Percentiles rank a stretch among this genome's conserved stretches.
Evolutionary conservation across 345 rosid species (phyloP).

Genomic region (Capsella bursapastoris): DNA sequence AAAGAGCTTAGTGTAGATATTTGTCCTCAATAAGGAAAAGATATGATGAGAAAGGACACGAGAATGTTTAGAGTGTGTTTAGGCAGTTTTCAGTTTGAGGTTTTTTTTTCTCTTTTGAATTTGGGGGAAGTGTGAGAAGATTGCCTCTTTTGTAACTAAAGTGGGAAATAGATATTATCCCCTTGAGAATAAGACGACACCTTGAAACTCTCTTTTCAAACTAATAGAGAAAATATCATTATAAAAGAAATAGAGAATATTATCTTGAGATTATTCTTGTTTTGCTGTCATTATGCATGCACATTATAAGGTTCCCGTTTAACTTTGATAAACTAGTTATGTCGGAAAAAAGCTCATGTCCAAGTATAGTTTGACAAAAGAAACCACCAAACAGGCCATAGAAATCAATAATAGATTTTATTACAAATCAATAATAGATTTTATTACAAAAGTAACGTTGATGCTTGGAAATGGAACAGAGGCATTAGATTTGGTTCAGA

Average conservation of each 20-base stretch:
- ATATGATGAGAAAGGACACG: conserved; percentile 24
- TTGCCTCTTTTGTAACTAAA: conserved; percentile 40
- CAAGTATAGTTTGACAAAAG: not conserved
- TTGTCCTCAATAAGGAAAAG: conserved; percentile 35
- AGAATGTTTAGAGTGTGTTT: conserved; percentile 37
- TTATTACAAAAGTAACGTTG: not conserved
- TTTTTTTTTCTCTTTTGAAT: not conserved
- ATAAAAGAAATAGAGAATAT: not conserved
- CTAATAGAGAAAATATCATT: not conserved
- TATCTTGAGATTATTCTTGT: conserved; percentile 5
- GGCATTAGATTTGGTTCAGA: conserved; percentile 25
- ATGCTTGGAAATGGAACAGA: not conserved
- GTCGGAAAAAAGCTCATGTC: not conserved
- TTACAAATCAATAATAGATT: not conserved
- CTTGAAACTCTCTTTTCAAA: conserved; percentile 29
- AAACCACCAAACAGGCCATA: not conserved
- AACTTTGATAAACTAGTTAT: not conserved
- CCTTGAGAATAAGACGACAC: conserved; percentile 37
- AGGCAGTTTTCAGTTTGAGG: conserved; percentile 28
- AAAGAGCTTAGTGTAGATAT: conserved; percentile 49
- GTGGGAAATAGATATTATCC: conserved; percentile 33
- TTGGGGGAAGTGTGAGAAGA: conserved; percentile 30
- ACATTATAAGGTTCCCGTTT: not conserved
- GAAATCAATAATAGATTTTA: not conserved
- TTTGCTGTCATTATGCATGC: not conserved